phyloP scores from a whole-genome alignment of 768 basidiomycete genomes.

The Nevesoporus exiguus region DNA sequence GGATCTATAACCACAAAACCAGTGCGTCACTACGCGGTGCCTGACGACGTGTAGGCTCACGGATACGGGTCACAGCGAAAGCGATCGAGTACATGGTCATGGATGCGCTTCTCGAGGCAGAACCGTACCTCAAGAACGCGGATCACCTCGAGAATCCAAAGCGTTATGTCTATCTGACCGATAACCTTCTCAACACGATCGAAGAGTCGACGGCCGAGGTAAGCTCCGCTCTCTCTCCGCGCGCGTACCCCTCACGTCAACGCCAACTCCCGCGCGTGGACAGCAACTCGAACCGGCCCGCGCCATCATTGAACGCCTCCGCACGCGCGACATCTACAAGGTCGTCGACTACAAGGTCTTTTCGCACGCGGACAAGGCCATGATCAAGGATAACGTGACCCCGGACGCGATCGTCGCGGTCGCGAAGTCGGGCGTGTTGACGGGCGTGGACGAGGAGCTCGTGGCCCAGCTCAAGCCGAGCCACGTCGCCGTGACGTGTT shows the following conservation, averaged over 20 bases:
- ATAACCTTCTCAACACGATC: conserved; percentile 60
- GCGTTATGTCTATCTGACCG: conserved; percentile 62
- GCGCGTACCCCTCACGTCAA: neutral
- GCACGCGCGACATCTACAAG: conserved; percentile 62
- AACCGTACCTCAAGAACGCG: conserved; percentile 60
- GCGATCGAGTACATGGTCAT: conserved; percentile 85
- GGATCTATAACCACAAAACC: conserved; percentile 79
- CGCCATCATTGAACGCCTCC: conserved; percentile 59
- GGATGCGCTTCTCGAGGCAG: conserved; percentile 69
- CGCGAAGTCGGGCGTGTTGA: conserved; percentile 30
- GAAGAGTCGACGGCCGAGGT: conserved; percentile 44
- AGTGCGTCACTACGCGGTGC: conserved; percentile 16
- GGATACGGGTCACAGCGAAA: conserved; percentile 43
- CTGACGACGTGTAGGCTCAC: neutral
- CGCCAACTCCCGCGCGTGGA: too few species aligned
- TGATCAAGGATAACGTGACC: conserved; percentile 33
- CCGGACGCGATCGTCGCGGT: conserved; percentile 42
- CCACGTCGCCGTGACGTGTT: conserved; percentile 63
- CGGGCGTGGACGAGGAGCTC: conserved; percentile 25
- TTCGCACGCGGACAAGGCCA: conserved; percentile 28
- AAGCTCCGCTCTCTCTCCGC: neutral
- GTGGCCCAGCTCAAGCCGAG: conserved; percentile 37
- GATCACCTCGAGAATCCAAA: conserved; percentile 52
- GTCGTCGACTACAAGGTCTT: conserved; percentile 64
- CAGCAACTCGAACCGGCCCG: conserved; percentile 61